A percentile compares a stretch with the other conserved stretches of the same genome.
Evolutionary conservation across 1,139 yeast genomes (phyloP).

Genomic region (Yamadazyma dendronema): DNA sequence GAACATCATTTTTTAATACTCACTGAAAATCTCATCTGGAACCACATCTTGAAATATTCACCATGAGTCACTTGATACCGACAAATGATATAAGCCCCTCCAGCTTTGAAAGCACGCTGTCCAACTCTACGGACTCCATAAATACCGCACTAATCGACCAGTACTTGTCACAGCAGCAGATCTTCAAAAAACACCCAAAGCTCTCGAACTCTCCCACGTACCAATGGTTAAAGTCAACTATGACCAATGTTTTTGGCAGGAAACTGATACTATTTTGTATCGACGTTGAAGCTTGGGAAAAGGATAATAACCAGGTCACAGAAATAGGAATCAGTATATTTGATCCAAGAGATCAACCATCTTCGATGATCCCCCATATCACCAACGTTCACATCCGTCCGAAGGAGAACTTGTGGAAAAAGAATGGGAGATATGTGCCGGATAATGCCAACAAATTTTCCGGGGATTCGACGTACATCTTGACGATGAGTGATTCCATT

Average conservation of each 20-base stretch:
- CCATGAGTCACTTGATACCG: no score
- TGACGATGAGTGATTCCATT: slow-evolving; percentile 36
- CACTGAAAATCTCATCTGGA: no score
- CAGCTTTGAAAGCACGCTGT: no score
- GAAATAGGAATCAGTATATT: slow-evolving; percentile 71
- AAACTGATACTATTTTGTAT: slow-evolving; percentile 47
- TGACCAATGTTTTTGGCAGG: slow-evolving; percentile 24
- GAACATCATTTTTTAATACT: no score
- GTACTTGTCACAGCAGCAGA: neutral
- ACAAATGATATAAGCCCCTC: no score
- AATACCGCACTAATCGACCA: no score
- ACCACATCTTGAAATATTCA: no score
- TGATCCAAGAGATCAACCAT: slow-evolving; percentile 51
- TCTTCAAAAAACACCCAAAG: neutral
- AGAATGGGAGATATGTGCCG: slow-evolving; percentile 62
- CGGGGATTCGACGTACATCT: slow-evolving; percentile 51
- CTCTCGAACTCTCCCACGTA: neutral
- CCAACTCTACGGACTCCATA: no score
- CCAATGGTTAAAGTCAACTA: neutral
- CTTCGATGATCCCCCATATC: slow-evolving; percentile 42
- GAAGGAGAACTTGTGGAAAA: slow-evolving; percentile 42
- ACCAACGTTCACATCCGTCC: slow-evolving; percentile 57
- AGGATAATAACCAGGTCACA: slow-evolving; percentile 43
- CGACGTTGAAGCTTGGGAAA: slow-evolving; percentile 70
- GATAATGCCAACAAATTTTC: slow-evolving; percentile 57